These are phyloP conservation scores for Porpolomopsis calyptriformis DNA, from an alignment of 768 basidiomycete species.

Conservation along the genomic window DNA sequence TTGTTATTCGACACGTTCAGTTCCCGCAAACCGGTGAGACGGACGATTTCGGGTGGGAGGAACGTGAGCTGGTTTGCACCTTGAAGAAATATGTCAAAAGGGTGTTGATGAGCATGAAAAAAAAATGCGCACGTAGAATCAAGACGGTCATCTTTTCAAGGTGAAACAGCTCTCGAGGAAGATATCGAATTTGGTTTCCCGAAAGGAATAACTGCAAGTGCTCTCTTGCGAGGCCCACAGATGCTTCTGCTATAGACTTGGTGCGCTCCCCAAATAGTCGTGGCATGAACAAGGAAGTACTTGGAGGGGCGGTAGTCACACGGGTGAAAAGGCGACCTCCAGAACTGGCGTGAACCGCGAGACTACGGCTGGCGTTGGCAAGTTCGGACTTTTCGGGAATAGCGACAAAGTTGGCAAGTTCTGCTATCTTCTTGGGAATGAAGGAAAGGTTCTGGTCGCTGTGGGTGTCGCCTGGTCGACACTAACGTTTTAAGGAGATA, in stretches of 20 bases:
- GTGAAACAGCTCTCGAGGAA: slow-evolving; percentile 50
- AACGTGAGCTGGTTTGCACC: slow-evolving; percentile 46
- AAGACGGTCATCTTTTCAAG: slow-evolving; percentile 51
- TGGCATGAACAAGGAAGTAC: slow-evolving; percentile 17
- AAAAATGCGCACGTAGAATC: slow-evolving; percentile 42
- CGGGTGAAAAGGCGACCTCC: slow-evolving; percentile 22
- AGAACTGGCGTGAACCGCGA: background rate
- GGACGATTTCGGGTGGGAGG: slow-evolving; percentile 54
- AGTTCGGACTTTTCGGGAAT: slow-evolving; percentile 27
- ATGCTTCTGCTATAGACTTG: slow-evolving; percentile 21
- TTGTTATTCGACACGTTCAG: slow-evolving; percentile 54
- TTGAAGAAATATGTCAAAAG: slow-evolving; percentile 14
- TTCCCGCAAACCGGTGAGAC: slow-evolving; percentile 41
- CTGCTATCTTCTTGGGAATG: slow-evolving; percentile 39
- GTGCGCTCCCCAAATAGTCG: slow-evolving; percentile 23
- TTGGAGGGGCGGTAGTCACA: slow-evolving; percentile 24
- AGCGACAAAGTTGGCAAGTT: slow-evolving; percentile 37
- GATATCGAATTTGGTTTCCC: slow-evolving; percentile 37
- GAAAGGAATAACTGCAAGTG: slow-evolving; percentile 49
- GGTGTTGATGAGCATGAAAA: background rate
- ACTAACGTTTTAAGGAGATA: slow-evolving; percentile 11
- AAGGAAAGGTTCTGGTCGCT: slow-evolving; percentile 32
- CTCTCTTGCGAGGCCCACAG: slow-evolving; percentile 33
- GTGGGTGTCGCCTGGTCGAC: slow-evolving; percentile 1
- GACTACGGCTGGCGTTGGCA: slow-evolving; percentile 7